Evolutionary conservation across 2,329 filamentous ascomycete species (phyloP), one percentile per base, ranked within the genome.

Genomic region (Exophiala spinifera): DNA sequence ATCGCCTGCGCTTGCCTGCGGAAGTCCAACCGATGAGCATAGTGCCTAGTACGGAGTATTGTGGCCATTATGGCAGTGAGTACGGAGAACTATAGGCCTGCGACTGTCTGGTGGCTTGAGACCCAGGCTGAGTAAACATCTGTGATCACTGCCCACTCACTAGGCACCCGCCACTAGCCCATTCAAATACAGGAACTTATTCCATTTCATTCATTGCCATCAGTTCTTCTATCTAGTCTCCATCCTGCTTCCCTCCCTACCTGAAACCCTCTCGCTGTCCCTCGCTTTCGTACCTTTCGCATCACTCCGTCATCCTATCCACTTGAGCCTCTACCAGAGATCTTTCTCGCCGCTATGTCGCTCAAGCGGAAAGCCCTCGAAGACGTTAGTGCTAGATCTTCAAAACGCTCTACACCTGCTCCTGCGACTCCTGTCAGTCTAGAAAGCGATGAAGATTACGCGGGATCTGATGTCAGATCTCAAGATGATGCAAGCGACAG

Each of bases 381-480:
- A 44, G 59, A 58, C 43, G 54, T 65, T 62, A 50, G 68, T 44
- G 74, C 69, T 53, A 74, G 79, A 63, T 69, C 71, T 19, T 74
- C 75, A 15, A 79, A 79, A 61, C 72, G 76, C 45, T 66, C 73
- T 8, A 77, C 74, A 10, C 75, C 75, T 15, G 73, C 74, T 36
- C 72, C 75, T 20, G 69, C 68, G 20, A 68, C 71, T 10, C 71
- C 70, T 23, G 71, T 73, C 33, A 72, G 69, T 53, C 59, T 78
- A 53, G 72, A 69, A 48, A 83, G 80, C 68, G 77, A 78, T 61
- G 80, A 82, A 64, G 81, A 83, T 61, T 84, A 79, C 66, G 79
- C 78, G 20, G 77, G 78, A 31, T 76, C 75, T 13, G 78, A 76
- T 44, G 53, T 49, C 10, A 28, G 51, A 15, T 61, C 60, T 13